Conservation (phyloP, 495 filamentous ascomycete genomes). For the Apodospora peruviana region DNA sequence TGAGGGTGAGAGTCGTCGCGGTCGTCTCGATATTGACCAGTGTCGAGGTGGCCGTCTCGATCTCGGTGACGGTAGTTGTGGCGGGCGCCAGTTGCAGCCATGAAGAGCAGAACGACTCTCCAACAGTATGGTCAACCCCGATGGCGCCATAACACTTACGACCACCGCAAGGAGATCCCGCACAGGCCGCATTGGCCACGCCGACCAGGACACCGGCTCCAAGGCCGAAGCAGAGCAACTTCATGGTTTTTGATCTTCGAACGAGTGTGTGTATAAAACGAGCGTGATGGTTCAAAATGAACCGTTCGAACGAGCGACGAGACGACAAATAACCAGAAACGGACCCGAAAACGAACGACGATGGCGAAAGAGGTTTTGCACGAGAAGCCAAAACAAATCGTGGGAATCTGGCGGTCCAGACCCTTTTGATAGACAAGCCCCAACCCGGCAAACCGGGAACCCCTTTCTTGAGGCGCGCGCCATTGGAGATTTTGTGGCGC, state of each 20-base stretch:
- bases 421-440: too few species aligned
- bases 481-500: too few species aligned
- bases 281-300: slow-evolving; percentile 3
- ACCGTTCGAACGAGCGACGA: neutral
- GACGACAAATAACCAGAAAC: neutral
- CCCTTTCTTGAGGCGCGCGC: too few species aligned
- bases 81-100: slow-evolving; percentile 12
- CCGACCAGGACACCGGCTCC: slow-evolving; percentile 7
- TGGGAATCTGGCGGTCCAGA: too few species aligned
- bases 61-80: slow-evolving; percentile 16
- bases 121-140: slow-evolving; percentile 1
- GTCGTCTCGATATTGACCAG: slow-evolving; percentile 8
- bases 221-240: slow-evolving; percentile 2
- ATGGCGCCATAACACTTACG: slow-evolving; percentile 7
- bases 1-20: slow-evolving; percentile 6
- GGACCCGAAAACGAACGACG: neutral
- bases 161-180: slow-evolving; percentile 4
- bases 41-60: slow-evolving; percentile 8
- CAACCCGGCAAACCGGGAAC: too few species aligned
- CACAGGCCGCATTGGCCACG: slow-evolving; percentile 4
- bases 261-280: slow-evolving; percentile 2
- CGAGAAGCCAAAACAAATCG: too few species aligned
- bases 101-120: slow-evolving; percentile 18
- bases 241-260: neutral
- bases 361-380: neutral